Evolutionary conservation across 768 basidiomycete genomes (phyloP).

Genomic region (Galerina marginata): DNA sequence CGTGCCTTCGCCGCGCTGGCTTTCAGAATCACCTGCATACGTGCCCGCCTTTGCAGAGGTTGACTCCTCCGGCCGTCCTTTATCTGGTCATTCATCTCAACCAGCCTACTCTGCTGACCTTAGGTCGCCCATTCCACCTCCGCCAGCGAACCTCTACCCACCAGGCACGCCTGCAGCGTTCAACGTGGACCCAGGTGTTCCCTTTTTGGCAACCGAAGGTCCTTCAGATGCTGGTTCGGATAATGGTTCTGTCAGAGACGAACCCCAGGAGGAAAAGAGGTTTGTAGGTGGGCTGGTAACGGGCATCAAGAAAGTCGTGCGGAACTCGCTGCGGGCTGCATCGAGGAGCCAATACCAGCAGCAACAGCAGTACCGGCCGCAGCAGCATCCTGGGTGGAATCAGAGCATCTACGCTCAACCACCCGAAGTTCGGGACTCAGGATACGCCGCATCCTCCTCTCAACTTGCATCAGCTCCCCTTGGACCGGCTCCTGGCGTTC

Average conservation of each 20-base stretch:
- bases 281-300: slow-evolving; percentile 36
- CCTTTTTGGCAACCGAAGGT: slow-evolving; percentile 27
- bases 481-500: no score
- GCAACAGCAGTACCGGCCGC: neutral
- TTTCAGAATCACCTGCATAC: slow-evolving; percentile 7
- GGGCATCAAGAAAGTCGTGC: slow-evolving; percentile 36
- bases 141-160: slow-evolving; percentile 26
- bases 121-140: slow-evolving; percentile 23
- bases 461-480: no score
- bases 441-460: no score
- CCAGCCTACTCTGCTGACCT: neutral
- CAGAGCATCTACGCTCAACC: neutral
- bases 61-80: neutral
- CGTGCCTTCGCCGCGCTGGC: slow-evolving; percentile 4
- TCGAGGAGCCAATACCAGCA: slow-evolving; percentile 5
- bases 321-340: slow-evolving; percentile 19
- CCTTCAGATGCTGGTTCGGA: slow-evolving; percentile 6
- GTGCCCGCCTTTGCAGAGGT: neutral
- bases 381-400: neutral
- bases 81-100: neutral
- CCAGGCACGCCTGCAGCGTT: slow-evolving; percentile 15
- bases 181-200: slow-evolving; percentile 28
- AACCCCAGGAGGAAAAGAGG: slow-evolving; percentile 7
- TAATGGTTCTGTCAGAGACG: slow-evolving; percentile 2
- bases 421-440: no score